Percentiles rank a stretch among this genome's conserved stretches.
Conservation (phyloP, 83 land plant genomes). For the Thuja plicata region DNA sequence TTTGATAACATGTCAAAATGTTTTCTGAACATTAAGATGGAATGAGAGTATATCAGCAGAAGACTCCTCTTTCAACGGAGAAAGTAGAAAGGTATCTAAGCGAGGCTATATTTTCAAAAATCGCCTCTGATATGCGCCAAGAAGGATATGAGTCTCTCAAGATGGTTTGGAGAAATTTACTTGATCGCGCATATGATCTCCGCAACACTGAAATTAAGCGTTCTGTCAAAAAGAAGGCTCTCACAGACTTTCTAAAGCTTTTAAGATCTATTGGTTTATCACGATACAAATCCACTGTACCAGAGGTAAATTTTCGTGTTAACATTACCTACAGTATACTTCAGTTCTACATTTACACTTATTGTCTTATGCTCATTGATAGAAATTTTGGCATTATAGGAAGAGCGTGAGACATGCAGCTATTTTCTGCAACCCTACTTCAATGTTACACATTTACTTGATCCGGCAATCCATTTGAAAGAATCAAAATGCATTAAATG, state of each 20-base stretch:
- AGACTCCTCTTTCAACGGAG: background rate
- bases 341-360: background rate
- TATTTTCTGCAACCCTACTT: slow-evolving; percentile 52
- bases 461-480: background rate
- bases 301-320: slow-evolving; percentile 29
- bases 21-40: background rate
- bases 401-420: slow-evolving; percentile 13
- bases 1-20: background rate
- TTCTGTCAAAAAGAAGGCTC: slow-evolving; percentile 42
- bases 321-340: background rate
- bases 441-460: slow-evolving; percentile 33
- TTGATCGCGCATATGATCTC: slow-evolving; percentile 27
- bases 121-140: slow-evolving; percentile 8
- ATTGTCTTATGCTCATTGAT: background rate
- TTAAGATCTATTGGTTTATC: slow-evolving; percentile 53
- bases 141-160: slow-evolving; percentile 29
- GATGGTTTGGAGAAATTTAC: slow-evolving; percentile 19
- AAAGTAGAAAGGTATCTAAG: background rate
- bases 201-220: slow-evolving; percentile 37
- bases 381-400: slow-evolving; percentile 4
- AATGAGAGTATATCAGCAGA: background rate
- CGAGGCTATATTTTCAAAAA: slow-evolving; percentile 9
- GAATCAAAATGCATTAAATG: background rate
- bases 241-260: slow-evolving; percentile 39
- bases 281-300: slow-evolving; percentile 23